These are phyloP conservation scores for Phytophthora podocarpi DNA, from an alignment of 352 stramenopile genomes.

Conservation along the genomic window DNA sequence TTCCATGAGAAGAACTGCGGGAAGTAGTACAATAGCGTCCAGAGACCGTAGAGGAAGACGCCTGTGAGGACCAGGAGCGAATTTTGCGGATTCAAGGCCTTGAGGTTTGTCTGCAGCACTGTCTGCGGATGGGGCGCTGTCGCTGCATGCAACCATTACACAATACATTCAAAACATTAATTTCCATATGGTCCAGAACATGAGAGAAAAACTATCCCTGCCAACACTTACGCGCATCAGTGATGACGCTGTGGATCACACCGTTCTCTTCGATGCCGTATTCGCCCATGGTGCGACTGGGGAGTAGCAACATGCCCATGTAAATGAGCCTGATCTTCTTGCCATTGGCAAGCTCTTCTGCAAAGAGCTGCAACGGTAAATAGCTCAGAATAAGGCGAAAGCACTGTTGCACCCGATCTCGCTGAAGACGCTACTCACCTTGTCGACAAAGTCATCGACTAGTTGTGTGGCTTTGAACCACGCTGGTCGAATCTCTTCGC, in stretches of 20 bases:
- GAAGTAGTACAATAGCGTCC: constrained; percentile 83
- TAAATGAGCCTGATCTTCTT: constrained; percentile 83
- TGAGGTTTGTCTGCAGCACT: constrained; percentile 47
- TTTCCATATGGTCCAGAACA: constrained; percentile 12
- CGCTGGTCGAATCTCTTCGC: constrained; percentile 50
- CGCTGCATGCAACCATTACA: constrained; percentile 37
- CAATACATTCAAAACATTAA: constrained; percentile 14
- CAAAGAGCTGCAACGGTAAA: constrained; percentile 60
- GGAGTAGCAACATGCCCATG: constrained; percentile 80
- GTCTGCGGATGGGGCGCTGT: constrained; percentile 48
- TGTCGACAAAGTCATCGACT: constrained; percentile 64
- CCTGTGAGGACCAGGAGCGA: constrained; percentile 68
- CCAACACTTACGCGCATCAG: constrained; percentile 59
- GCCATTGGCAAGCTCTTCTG: constrained; percentile 46
- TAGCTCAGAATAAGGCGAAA: neutral
- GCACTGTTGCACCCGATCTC: neutral
- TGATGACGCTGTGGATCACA: constrained; percentile 81
- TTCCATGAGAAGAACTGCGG: constrained; percentile 83
- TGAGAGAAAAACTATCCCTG: constrained; percentile 7
- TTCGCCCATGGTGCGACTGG: constrained; percentile 68
- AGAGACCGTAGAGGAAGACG: constrained; percentile 71
- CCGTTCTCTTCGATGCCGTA: constrained; percentile 79
- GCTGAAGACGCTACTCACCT: constrained; percentile 15
- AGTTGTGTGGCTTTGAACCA: constrained; percentile 74
- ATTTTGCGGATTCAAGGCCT: constrained; percentile 62